A percentile compares a stretch with the other conserved stretches of the same genome.
These are phyloP conservation scores for Penicillium sp. DNA, from an alignment of 2,329 filamentous ascomycete species.

Conservation along the genomic window DNA sequence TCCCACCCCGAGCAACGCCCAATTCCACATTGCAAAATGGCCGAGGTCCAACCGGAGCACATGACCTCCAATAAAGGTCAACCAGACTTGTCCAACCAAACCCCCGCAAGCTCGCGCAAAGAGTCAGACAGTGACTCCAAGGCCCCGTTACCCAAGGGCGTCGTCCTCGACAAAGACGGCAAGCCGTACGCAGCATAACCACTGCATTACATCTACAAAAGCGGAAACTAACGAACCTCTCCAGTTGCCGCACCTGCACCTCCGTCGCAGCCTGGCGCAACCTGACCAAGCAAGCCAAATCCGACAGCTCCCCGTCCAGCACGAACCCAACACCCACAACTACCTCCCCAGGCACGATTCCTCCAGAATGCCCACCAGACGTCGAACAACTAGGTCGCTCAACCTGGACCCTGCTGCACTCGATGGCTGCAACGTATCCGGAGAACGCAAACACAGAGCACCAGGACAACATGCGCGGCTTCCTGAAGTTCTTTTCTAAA, in stretches of 20 bases:
- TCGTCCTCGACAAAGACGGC: slow-evolving; percentile 49
- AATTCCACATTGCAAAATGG: slow-evolving; percentile 9
- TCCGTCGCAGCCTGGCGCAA: slow-evolving; percentile 46
- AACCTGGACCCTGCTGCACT: slow-evolving; percentile 91
- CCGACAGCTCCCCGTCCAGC: slow-evolving; percentile 18
- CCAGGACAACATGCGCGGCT: slow-evolving; percentile 70
- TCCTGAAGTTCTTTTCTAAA: slow-evolving; percentile 75
- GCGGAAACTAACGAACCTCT: not conserved
- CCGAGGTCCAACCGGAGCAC: slow-evolving; percentile 22
- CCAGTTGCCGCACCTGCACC: slow-evolving; percentile 49
- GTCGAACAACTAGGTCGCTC: slow-evolving; percentile 80
- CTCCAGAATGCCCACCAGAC: slow-evolving; percentile 78
- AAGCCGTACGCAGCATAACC: slow-evolving; percentile 42
- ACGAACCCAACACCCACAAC: slow-evolving; percentile 32
- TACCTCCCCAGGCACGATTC: slow-evolving; percentile 30
- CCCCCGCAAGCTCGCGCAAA: slow-evolving; percentile 13
- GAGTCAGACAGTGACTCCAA: slow-evolving; percentile 24
- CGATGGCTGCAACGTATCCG: slow-evolving; percentile 84
- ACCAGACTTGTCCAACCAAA: slow-evolving; percentile 6
- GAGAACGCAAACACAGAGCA: slow-evolving; percentile 60
- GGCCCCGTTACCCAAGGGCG: slow-evolving; percentile 41
- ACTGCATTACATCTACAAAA: not conserved
- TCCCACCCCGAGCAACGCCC: not conserved
- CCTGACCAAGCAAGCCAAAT: slow-evolving; percentile 40
- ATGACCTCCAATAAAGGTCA: slow-evolving; percentile 15